Conservation (phyloP, 352 stramenopile species). For the Pythium rhizo-oryzae region DNA sequence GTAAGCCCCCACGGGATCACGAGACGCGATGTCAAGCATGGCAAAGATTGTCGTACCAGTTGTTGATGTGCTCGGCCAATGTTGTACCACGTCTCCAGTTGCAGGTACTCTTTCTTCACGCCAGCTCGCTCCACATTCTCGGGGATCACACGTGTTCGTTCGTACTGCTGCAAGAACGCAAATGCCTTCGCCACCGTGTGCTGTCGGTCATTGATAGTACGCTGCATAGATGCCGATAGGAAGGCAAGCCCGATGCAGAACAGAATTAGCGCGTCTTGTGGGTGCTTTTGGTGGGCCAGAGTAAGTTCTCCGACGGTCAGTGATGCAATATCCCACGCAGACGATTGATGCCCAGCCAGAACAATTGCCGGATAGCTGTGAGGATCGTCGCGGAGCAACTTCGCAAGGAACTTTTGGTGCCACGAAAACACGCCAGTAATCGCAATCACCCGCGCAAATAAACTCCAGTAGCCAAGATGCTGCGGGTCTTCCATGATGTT, state of each 20-base stretch:
- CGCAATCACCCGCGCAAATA: slow-evolving; percentile 83
- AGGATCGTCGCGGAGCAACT: slow-evolving; percentile 74
- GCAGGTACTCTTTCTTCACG: slow-evolving; percentile 62
- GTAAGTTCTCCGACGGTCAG: slow-evolving; percentile 85
- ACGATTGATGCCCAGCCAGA: slow-evolving; percentile 82
- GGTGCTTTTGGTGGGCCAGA: slow-evolving; percentile 78
- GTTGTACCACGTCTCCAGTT: slow-evolving; percentile 88
- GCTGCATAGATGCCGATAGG: slow-evolving; percentile 83
- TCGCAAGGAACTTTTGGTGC: slow-evolving; percentile 88
- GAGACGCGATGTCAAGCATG: background rate
- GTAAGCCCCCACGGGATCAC: background rate
- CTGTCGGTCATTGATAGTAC: slow-evolving; percentile 85
- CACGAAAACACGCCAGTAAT: slow-evolving; percentile 87
- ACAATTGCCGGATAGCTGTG: slow-evolving; percentile 81
- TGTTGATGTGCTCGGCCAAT: slow-evolving; percentile 85
- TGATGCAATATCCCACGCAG: slow-evolving; percentile 84
- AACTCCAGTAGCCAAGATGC: slow-evolving; percentile 85
- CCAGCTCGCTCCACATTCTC: slow-evolving; percentile 41
- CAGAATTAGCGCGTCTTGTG: slow-evolving; percentile 71
- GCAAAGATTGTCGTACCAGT: slow-evolving; percentile 53
- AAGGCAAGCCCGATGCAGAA: slow-evolving; percentile 88
- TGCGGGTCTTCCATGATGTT: slow-evolving; percentile 87
- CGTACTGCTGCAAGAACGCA: slow-evolving; percentile 84
- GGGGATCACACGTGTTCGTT: slow-evolving; percentile 50
- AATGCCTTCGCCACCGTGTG: slow-evolving; percentile 87